Evolutionary conservation across 805 yeast genomes (phyloP), one percentile per base, ranked within the genome.

Genomic region (Wickerhamomyces chambardii): DNA sequence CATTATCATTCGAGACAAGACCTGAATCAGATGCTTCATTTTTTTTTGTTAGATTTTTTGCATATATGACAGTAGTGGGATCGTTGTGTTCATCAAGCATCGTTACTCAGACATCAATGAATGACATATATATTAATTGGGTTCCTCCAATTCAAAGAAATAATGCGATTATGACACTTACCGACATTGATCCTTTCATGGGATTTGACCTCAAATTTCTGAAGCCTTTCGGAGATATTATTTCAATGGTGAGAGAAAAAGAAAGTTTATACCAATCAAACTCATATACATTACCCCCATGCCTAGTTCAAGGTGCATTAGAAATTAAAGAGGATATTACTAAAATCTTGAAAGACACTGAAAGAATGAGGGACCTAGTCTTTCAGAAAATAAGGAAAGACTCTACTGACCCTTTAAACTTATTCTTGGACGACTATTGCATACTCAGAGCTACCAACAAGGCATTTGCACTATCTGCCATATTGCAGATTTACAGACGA

Each of bases 191-290:
- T 47, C 68, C 66, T 36, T 58, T 76, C 35, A 55, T 69, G 29
- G 89, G 89, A 1, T 70, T 81, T 50, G 84, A 81, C 43, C 61
- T 75, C 11, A 63, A 63, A 41, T 66, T 78, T 38, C 58, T 81
- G 15, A 78, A 82, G 0, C 62, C 68, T 17, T 70, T 71, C 38
- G 64, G 77, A 19, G 67, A 73, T 31, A 63, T 76, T 4, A 53
- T 64, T 12, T 43, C 48, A 32, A 39, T 70, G 31, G 59, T 67
- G 17, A 53, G 61, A 32, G 37, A 48, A 33, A 38, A 50, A 18
- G 40, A 48, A 29, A 19, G 31, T n/a, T 26, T 34, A 8, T 32
- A 36, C 17, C 28, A 40, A 52, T 25, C 48, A 24, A n/a, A n/a
- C n/a, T 24, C 26, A 53, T 31, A 35, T 7, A 26, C 30, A 15